Conservation (phyloP, 2,329 filamentous ascomycete species). For the Allantophomopsis lycopodina region DNA sequence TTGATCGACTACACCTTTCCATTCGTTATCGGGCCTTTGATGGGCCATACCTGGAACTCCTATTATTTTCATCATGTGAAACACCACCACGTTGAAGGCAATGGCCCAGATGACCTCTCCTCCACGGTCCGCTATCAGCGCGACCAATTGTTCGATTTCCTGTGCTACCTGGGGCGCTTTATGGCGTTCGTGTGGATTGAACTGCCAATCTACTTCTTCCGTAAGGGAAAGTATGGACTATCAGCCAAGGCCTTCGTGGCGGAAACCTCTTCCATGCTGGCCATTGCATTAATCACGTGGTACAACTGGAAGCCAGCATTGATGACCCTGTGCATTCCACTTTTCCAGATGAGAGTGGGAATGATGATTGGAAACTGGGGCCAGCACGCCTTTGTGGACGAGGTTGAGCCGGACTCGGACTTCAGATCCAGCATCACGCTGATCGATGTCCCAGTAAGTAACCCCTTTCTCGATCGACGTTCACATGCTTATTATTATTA, state of each 20-base stretch:
- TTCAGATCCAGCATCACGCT: conserved; percentile 68
- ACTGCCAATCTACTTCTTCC: conserved; percentile 58
- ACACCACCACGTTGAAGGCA: conserved; percentile 72
- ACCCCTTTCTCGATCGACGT: background rate
- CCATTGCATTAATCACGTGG: conserved; percentile 37
- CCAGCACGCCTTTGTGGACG: conserved; percentile 70
- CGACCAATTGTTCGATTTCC: conserved; percentile 50
- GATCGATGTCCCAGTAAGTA: conserved; percentile 60
- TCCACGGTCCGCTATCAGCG: conserved; percentile 67
- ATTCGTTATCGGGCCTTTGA: conserved; percentile 60
- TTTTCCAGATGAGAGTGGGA: conserved; percentile 51
- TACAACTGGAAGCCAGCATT: conserved; percentile 33
- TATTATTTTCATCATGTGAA: conserved; percentile 83
- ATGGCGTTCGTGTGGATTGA: conserved; percentile 63
- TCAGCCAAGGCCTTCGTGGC: conserved; percentile 43
- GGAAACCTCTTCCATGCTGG: conserved; percentile 44
- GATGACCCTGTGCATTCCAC: conserved; percentile 54
- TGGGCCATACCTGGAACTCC: conserved; percentile 76
- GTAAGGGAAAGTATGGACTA: conserved; percentile 40
- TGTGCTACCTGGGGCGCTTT: conserved; percentile 63
- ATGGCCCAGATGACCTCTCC: conserved; percentile 63
- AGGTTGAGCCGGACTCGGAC: conserved; percentile 61
- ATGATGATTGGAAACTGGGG: conserved; percentile 80
- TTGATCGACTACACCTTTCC: conserved; percentile 54
- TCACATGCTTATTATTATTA: conserved; percentile 20